Evolutionary conservation across 139 green algal species (phyloP), one percentile per base, ranked within the genome.

Genomic region (Chlorella sp.): DNA sequence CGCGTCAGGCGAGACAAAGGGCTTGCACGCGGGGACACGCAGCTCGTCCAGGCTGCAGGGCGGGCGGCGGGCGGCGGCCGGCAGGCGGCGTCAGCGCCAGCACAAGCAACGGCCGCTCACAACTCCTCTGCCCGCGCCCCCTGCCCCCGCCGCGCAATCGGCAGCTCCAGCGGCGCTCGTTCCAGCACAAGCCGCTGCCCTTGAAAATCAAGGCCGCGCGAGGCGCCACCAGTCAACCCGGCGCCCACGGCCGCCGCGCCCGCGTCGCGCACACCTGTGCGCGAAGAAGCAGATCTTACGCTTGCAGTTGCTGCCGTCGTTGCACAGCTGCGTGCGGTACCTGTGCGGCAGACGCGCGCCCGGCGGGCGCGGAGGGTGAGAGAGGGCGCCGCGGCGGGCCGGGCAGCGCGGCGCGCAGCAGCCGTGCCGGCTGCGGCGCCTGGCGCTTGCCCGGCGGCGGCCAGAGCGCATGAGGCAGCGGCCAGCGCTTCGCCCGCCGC

Each of bases 221-320:
- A n/a, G n/a, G n/a, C n/a, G n/a, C n/a, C n/a, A n/a, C n/a, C n/a
- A n/a, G n/a, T n/a, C n/a, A n/a, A n/a, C n/a, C n/a, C n/a, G n/a
- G n/a, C n/a, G n/a, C n/a, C n/a, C n/a, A n/a, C n/a, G n/a, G n/a
- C n/a, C n/a, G n/a, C n/a, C n/a, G n/a, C 23, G 11, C 21, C 40
- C 5, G 29, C 25, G 23, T 4, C 4, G 5, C 17, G 4, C 69
- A 0, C 69, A 78, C 48, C 65, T 83, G 79, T 98, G 94, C 11
- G 95, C 95, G 66, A 98, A 98, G 87, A 98, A 98, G 87, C 94
- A 98, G 45, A 97, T 93, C 43, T 81, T 82, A 48, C 93, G 87
- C 17, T 50, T 75, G 84, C 93, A 98, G 51, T 82, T 82, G 33
- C 61, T 71, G 17, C 87, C 93, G 74, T 97, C 92, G 73, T 95